Base-by-base conservation (phyloP, 2,329 filamentous ascomycete genomes). In the Pezicula carpinea region DNA sequence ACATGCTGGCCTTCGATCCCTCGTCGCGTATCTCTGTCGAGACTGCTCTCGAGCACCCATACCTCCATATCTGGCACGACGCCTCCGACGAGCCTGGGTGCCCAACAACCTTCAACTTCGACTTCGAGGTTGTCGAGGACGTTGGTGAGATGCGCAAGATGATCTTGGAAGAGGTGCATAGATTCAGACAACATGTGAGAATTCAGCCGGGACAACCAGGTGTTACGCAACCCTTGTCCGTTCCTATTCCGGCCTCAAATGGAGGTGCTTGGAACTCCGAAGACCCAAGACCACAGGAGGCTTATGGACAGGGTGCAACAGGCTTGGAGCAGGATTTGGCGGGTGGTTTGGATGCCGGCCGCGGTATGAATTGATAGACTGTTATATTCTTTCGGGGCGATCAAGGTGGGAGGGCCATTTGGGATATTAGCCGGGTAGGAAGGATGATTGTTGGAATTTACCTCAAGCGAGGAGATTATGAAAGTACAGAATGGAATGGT, bases 41-140 rank as follows among this genome's bases (percentile, higher is more conserved):
- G 70, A 82, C 92, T 63, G 93, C 93, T 15, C 83, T 99, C 48
- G 91, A 97, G 74, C 93, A 99, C 74, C 87, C 87, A 29, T 99
- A 99, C 71, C 79, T 99, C 47, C 82, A 92, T 64, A 96, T 99
- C 72, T 97, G 93, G 93, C 93, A 99, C 73, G 93, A 99, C 60
- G 88, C 91, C 44, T 91, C 87, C 4, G 93, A 99, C 69, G 93
- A 99, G 74, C 93, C 93, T 17, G 81, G 85, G 55, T 97, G 92
- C 73, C 91, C 91, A 0, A 88, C 86, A 14, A 91, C 89, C 15
- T 99, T 99, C 71, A 91, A 99, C 75, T 99, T 99, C 73, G 87
- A 92, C 66, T 99, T 99, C 63, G 93, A 99, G 68, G 84, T 96
- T n/a, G 82, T 96, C 33, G 92, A 99, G 44, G 93, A 97, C 38